These are phyloP conservation scores for Anisodus tanguticus DNA, from an alignment of 257 asterid species.

Conservation along the genomic window DNA sequence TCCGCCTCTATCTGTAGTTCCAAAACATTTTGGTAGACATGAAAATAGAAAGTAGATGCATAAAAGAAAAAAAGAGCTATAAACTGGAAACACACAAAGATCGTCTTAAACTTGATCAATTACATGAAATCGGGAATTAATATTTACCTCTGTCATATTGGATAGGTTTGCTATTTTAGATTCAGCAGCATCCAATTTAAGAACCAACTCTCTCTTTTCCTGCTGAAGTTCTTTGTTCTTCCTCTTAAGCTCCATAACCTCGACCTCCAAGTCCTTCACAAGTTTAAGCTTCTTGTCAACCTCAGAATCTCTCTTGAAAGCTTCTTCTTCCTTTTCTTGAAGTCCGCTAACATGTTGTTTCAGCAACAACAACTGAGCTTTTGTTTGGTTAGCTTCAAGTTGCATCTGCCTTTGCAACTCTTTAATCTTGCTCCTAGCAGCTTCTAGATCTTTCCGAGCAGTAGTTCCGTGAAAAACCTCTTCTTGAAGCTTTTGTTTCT, in stretches of 20 bases:
- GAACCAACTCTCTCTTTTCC: constrained; percentile 79
- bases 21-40: not conserved
- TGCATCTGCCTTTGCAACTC: constrained; percentile 89
- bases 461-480: constrained; percentile 69
- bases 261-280: constrained; percentile 78
- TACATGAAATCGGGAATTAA: constrained; percentile 1
- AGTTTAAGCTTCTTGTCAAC: constrained; percentile 84
- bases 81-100: not conserved
- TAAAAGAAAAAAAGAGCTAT: not conserved
- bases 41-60: constrained; percentile 16
- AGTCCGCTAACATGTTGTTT: constrained; percentile 90
- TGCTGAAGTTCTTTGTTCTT: constrained; percentile 92
- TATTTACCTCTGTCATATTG: constrained; percentile 84
- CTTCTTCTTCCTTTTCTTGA: constrained; percentile 81
- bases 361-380: constrained; percentile 81
- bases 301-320: constrained; percentile 58
- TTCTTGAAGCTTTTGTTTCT: constrained; percentile 91
- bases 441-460: constrained; percentile 73
- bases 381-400: constrained; percentile 89
- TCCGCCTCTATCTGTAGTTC: not conserved
- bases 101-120: constrained; percentile 4
- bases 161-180: constrained; percentile 70
- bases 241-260: constrained; percentile 88
- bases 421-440: constrained; percentile 72
- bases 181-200: constrained; percentile 80